These are phyloP conservation scores for Musa balbisiana DNA, from an alignment of 202 grass and related monocot genomes.

Conservation along the genomic window DNA sequence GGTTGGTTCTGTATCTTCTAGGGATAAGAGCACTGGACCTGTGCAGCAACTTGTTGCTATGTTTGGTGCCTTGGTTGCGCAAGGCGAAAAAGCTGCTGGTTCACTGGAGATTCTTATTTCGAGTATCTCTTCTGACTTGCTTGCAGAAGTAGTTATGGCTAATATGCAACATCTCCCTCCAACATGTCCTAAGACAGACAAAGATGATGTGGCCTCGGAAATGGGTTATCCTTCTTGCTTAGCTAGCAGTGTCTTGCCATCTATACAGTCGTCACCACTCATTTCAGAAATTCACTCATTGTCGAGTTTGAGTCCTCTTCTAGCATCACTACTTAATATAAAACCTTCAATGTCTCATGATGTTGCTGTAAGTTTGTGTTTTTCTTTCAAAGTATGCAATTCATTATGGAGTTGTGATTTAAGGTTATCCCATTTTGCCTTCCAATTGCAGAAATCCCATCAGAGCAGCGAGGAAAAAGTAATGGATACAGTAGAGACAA, in stretches of 20 bases:
- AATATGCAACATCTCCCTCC: slow-evolving; percentile 81
- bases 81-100: slow-evolving; percentile 68
- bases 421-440: slow-evolving; percentile 8
- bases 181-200: slow-evolving; percentile 40
- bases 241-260: slow-evolving; percentile 7
- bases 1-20: slow-evolving; percentile 27
- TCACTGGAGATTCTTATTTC: slow-evolving; percentile 74
- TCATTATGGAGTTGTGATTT: not conserved
- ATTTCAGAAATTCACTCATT: slow-evolving; percentile 22
- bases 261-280: slow-evolving; percentile 1
- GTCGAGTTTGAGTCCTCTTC: slow-evolving; percentile 39
- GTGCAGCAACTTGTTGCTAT: slow-evolving; percentile 87
- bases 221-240: slow-evolving; percentile 17
- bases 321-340: slow-evolving; percentile 55
- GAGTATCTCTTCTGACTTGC: slow-evolving; percentile 79
- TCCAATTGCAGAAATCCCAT: slow-evolving; percentile 43
- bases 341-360: slow-evolving; percentile 19
- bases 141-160: slow-evolving; percentile 91
- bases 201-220: slow-evolving; percentile 28
- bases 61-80: slow-evolving; percentile 80
- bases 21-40: slow-evolving; percentile 64
- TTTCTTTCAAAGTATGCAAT: slow-evolving; percentile 6
- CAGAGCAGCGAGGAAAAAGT: slow-evolving; percentile 30
- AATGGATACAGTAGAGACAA: slow-evolving; percentile 31
- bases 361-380: slow-evolving; percentile 23